A percentile compares a stretch with the other conserved stretches of the same genome.
These are phyloP conservation scores for Penicillium sp. DNA, from an alignment of 2,329 filamentous ascomycete species.

Conservation along the genomic window DNA sequence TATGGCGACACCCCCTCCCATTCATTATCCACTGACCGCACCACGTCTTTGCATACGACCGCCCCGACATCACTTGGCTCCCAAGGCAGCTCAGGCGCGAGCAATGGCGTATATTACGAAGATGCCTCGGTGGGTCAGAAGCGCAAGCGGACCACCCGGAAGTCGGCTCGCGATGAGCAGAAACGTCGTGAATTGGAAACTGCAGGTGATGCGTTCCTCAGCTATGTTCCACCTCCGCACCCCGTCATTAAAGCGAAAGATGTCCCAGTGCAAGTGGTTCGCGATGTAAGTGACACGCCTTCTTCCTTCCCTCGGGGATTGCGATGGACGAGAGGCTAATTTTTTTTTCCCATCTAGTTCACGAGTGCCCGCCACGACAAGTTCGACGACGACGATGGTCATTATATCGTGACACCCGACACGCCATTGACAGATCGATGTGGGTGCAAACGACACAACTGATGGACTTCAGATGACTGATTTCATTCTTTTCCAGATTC, in stretches of 20 bases:
- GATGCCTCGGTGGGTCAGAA: constrained; percentile 73
- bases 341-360: constrained; percentile 35
- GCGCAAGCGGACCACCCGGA: constrained; percentile 73
- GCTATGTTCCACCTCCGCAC: constrained; percentile 79
- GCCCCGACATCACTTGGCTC: constrained; percentile 82
- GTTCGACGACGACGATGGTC: constrained; percentile 92
- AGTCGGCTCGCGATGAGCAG: constrained; percentile 74
- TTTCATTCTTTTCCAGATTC: constrained; percentile 59
- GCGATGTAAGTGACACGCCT: constrained; percentile 48
- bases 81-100: constrained; percentile 46
- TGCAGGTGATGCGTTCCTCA: constrained; percentile 64
- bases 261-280: constrained; percentile 57
- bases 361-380: constrained; percentile 55
- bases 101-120: constrained; percentile 58
- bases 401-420: constrained; percentile 89
- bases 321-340: too few relatives aligned
- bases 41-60: constrained; percentile 76
- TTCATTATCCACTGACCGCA: constrained; percentile 75
- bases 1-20: constrained; percentile 62
- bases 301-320: neutral
- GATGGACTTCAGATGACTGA: constrained; percentile 10
- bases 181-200: constrained; percentile 69
- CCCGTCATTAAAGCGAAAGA: constrained; percentile 87
- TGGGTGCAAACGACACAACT: constrained; percentile 47
- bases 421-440: constrained; percentile 82